Percentiles rank a stretch among this genome's conserved stretches.
Conservation (phyloP, 495 filamentous ascomycete species). For the Aspergillus saccharolyticus region DNA sequence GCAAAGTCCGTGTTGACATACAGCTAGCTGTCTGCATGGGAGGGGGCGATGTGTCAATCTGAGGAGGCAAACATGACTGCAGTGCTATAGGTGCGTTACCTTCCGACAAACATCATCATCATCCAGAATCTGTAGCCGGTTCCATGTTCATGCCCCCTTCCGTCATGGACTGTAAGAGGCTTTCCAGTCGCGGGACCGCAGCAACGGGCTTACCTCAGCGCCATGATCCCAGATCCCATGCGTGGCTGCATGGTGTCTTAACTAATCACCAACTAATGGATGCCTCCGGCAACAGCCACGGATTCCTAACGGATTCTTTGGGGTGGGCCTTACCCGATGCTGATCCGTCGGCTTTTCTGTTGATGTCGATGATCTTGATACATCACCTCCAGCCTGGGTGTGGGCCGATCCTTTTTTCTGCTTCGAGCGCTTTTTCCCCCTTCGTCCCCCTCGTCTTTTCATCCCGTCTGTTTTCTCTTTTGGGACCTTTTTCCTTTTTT, state of each 20-base stretch:
- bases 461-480: conserved; percentile 11
- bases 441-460: not conserved
- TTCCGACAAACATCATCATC: not conserved
- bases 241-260: not conserved
- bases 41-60: not conserved
- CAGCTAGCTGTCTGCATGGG: conserved; percentile 8
- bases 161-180: conserved; percentile 25
- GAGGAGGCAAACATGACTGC: not conserved
- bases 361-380: conserved; percentile 26
- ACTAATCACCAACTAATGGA: conserved; percentile 3
- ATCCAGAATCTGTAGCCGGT: too few species aligned
- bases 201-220: conserved; percentile 12
- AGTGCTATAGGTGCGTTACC: not conserved
- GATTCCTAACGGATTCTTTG: conserved; percentile 19
- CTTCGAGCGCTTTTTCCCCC: not conserved
- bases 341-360: conserved; percentile 25
- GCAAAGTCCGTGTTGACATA: conserved; percentile 11
- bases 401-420: conserved; percentile 18
- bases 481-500: not conserved
- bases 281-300: conserved; percentile 17
- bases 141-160: too few species aligned
- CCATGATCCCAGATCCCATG: conserved; percentile 9
- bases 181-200: conserved; percentile 7
- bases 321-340: conserved; percentile 24
- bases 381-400: conserved; percentile 25